These are phyloP conservation scores for Fusarium sp. DNA, from an alignment of 2,329 filamentous ascomycete genomes.

Conservation along the genomic window DNA sequence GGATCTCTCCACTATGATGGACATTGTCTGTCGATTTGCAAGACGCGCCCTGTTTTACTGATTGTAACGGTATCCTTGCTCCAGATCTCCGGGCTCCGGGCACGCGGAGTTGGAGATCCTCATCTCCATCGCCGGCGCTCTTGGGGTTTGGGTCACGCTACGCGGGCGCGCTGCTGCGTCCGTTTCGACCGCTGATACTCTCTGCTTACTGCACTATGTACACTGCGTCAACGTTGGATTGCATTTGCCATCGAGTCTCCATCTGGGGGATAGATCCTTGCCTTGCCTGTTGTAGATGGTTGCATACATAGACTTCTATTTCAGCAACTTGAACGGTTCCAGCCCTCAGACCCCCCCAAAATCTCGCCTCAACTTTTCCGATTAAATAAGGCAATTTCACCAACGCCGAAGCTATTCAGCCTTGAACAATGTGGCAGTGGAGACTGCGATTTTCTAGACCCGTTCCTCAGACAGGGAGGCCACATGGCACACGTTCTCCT, in stretches of 20 bases:
- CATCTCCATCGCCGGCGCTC: slow-evolving; percentile 1
- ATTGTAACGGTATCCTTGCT: slow-evolving; percentile 12
- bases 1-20: neutral
- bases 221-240: neutral
- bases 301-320: neutral
- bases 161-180: slow-evolving; percentile 16
- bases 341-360: slow-evolving; percentile 12
- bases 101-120: slow-evolving; percentile 13
- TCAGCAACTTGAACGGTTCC: neutral
- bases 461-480: slow-evolving; percentile 34
- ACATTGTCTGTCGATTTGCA: neutral
- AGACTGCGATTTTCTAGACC: slow-evolving; percentile 18
- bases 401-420: slow-evolving; percentile 24
- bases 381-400: slow-evolving; percentile 46
- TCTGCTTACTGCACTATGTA: neutral
- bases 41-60: neutral
- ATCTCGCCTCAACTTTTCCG: slow-evolving; percentile 34
- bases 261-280: slow-evolving; percentile 16
- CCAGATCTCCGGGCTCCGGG: slow-evolving; percentile 7
- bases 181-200: neutral
- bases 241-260: neutral
- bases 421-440: slow-evolving; percentile 13
- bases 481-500: slow-evolving; percentile 40
- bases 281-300: slow-evolving; percentile 17
- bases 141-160: neutral